Conservation (phyloP, 2,329 filamentous ascomycete species). For the Xylaria sp. region DNA sequence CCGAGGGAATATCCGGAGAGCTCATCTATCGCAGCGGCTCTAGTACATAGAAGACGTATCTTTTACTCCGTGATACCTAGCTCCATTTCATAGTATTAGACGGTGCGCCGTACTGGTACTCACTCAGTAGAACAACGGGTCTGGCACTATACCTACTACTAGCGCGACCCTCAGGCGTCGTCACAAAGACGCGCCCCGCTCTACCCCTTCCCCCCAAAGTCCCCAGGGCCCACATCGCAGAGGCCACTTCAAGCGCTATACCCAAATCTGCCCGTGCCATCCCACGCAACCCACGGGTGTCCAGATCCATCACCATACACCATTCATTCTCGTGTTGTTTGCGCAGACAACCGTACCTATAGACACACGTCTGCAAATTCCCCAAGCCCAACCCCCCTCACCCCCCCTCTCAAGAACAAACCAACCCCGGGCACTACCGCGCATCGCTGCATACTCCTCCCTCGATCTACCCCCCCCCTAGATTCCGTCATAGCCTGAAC, state of each 20-base stretch:
- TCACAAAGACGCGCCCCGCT: slow-evolving; percentile 33
- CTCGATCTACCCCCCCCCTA: slow-evolving; percentile 35
- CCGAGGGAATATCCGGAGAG: background rate
- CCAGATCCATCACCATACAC: slow-evolving; percentile 16
- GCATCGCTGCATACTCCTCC: slow-evolving; percentile 32
- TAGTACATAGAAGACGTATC: background rate
- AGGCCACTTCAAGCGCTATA: background rate
- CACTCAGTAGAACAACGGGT: slow-evolving; percentile 29
- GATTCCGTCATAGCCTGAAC: slow-evolving; percentile 55
- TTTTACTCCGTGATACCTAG: slow-evolving; percentile 12
- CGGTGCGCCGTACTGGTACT: no score
- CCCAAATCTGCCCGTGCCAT: slow-evolving; percentile 33
- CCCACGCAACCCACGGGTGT: slow-evolving; percentile 16
- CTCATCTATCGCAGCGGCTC: background rate
- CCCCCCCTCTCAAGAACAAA: no score
- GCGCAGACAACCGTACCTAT: slow-evolving; percentile 22
- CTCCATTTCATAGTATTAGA: slow-evolving; percentile 7
- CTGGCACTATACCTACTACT: slow-evolving; percentile 34
- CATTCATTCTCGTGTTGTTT: slow-evolving; percentile 24
- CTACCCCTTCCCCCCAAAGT: slow-evolving; percentile 31
- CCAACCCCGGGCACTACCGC: slow-evolving; percentile 11
- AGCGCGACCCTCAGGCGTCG: slow-evolving; percentile 45
- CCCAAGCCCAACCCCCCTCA: slow-evolving; percentile 23
- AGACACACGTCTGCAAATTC: slow-evolving; percentile 25
- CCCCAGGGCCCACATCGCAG: slow-evolving; percentile 25